These are phyloP conservation scores for Paspalum vaginatum DNA, from an alignment of 176 grass and related monocot species.

Conservation along the genomic window DNA sequence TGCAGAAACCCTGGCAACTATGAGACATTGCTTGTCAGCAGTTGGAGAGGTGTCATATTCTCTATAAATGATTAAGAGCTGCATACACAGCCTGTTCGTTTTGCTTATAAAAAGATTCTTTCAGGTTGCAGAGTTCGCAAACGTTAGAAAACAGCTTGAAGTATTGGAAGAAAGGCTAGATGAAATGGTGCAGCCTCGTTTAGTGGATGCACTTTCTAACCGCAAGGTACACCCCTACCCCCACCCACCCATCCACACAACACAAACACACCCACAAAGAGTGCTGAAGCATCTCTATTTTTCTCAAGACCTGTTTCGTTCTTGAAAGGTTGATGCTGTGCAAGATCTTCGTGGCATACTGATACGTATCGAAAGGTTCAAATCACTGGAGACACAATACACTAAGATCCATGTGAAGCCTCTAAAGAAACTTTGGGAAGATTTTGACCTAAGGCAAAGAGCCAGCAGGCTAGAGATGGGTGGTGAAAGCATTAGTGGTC, in stretches of 20 bases:
- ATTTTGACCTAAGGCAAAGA: constrained; percentile 91
- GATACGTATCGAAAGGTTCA: constrained; percentile 91
- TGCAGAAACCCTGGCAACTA: constrained; percentile 95
- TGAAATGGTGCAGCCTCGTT: constrained; percentile 93
- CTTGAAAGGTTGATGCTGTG: constrained; percentile 76
- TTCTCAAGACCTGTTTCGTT: constrained; percentile 32
- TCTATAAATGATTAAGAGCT: constrained; percentile 11
- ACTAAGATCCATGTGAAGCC: constrained; percentile 92
- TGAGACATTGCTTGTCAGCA: constrained; percentile 99
- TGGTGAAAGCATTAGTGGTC: constrained; percentile 58
- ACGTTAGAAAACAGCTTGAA: constrained; percentile 98
- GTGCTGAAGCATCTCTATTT: constrained; percentile 31
- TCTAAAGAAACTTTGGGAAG: constrained; percentile 97
- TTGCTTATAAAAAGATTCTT: constrained; percentile 38
- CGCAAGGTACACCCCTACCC: constrained; percentile 67
- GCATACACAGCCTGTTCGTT: background rate
- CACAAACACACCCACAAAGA: too few species aligned
- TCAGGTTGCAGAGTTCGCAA: constrained; percentile 98
- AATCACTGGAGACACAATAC: constrained; percentile 88
- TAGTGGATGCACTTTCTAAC: constrained; percentile 88
- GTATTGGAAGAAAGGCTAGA: constrained; percentile 95
- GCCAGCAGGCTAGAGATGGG: constrained; percentile 65
- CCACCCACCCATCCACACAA: too few species aligned
- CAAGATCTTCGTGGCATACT: constrained; percentile 91
- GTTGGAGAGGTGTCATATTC: constrained; percentile 74